Evolutionary conservation across 768 basidiomycete species (phyloP).

Genomic region (Ramaria sp.): DNA sequence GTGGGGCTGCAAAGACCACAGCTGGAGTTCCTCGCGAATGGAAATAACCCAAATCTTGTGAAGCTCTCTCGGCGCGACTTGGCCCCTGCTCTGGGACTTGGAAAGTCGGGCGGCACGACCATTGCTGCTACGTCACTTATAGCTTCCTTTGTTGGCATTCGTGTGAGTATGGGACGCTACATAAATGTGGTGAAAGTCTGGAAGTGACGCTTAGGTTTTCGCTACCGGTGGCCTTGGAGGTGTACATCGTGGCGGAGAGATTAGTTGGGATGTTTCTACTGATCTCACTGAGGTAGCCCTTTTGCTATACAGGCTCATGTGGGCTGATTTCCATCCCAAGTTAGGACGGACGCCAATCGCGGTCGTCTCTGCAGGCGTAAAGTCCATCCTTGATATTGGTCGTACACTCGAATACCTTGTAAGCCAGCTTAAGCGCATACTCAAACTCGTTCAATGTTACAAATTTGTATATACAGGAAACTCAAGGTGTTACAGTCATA

Average conservation of each 20-base stretch:
- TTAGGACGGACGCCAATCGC: constrained; percentile 84
- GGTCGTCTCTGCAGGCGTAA: constrained; percentile 87
- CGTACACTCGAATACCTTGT: constrained; percentile 78
- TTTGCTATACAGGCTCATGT: neutral
- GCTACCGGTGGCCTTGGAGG: constrained; percentile 89
- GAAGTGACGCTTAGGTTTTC: constrained; percentile 49
- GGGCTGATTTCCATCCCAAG: constrained; percentile 27
- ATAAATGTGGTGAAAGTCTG: constrained; percentile 10
- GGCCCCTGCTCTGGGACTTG: constrained; percentile 56
- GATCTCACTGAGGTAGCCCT: constrained; percentile 6
- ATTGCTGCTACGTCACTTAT: constrained; percentile 31
- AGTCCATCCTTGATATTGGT: constrained; percentile 91
- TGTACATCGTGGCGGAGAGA: constrained; percentile 70
- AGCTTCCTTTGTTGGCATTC: constrained; percentile 12
- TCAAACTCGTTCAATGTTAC: neutral
- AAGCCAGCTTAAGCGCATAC: constrained; percentile 13
- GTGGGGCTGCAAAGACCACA: constrained; percentile 64
- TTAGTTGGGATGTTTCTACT: constrained; percentile 29
- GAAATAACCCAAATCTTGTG: constrained; percentile 26
- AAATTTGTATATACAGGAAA: constrained; percentile 53
- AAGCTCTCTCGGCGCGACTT: constrained; percentile 79
- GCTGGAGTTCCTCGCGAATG: constrained; percentile 58
- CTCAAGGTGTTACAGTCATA: constrained; percentile 85
- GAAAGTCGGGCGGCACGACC: constrained; percentile 62
- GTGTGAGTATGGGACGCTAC: constrained; percentile 2